Percentiles rank a stretch among this genome's conserved stretches.
Conservation (phyloP, 1,284 basidiomycete genomes). For the Cutaneotrichosporon curvatum region DNA sequence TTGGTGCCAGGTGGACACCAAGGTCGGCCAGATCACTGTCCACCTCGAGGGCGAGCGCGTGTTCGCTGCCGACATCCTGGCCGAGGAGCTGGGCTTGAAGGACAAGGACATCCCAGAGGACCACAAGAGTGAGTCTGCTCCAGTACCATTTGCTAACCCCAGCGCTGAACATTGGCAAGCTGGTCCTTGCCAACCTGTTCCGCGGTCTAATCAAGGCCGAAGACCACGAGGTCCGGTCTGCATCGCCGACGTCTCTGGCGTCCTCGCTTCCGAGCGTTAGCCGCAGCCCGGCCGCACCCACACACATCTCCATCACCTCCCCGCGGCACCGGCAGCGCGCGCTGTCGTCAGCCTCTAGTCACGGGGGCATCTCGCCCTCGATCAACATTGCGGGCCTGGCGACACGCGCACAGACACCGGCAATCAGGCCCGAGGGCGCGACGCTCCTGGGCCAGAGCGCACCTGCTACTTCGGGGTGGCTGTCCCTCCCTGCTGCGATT, state of each 20-base stretch:
- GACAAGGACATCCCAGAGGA: slow-evolving; percentile 61
- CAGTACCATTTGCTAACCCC: slow-evolving; percentile 19
- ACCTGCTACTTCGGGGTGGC: slow-evolving; percentile 23
- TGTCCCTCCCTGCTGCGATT: slow-evolving; percentile 14
- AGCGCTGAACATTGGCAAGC: slow-evolving; percentile 46
- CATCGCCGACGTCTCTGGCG: slow-evolving; percentile 14
- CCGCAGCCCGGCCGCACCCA: slow-evolving; percentile 27
- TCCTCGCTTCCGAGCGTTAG: slow-evolving; percentile 26
- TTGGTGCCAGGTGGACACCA: slow-evolving; percentile 87
- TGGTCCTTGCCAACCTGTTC: slow-evolving; percentile 44
- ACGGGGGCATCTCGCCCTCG: slow-evolving; percentile 20
- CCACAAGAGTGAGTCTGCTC: slow-evolving; percentile 58
- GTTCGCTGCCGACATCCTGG: slow-evolving; percentile 92
- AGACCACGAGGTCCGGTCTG: slow-evolving; percentile 27
- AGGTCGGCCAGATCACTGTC: slow-evolving; percentile 77
- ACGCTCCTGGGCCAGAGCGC: slow-evolving; percentile 25
- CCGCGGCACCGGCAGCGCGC: slow-evolving; percentile 32
- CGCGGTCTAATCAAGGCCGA: slow-evolving; percentile 44
- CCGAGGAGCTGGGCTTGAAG: slow-evolving; percentile 71
- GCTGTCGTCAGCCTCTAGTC: slow-evolving; percentile 13
- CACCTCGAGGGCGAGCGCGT: slow-evolving; percentile 73
- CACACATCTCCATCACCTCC: slow-evolving; percentile 34
- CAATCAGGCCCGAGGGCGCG: slow-evolving; percentile 37
- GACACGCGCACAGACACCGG: slow-evolving; percentile 57
- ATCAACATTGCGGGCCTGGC: slow-evolving; percentile 57